A percentile compares a stretch with the other conserved stretches of the same genome.
These are phyloP conservation scores for Protomyces gravidus DNA, from an alignment of 1,139 yeast genomes.

Conservation along the genomic window DNA sequence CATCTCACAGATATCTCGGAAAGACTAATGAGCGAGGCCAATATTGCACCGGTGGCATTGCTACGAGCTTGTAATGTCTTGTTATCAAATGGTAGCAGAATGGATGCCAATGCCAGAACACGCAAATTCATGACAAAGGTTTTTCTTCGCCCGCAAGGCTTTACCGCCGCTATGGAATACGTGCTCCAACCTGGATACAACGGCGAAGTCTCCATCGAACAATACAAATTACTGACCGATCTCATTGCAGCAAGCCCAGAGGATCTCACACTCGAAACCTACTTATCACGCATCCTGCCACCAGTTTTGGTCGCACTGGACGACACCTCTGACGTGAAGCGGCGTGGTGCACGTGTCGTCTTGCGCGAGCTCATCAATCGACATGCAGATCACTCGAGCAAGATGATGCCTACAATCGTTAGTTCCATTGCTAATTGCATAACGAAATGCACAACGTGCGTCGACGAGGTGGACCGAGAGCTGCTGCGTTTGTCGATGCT, in stretches of 20 bases:
- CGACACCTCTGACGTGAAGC: constrained; percentile 4
- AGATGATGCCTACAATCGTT: too few species aligned
- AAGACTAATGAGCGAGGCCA: neutral
- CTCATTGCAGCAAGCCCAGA: constrained; percentile 14
- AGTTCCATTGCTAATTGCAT: too few species aligned
- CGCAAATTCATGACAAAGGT: constrained; percentile 7
- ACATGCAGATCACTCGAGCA: too few species aligned
- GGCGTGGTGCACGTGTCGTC: neutral
- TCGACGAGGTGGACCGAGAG: too few species aligned
- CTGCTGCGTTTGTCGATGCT: too few species aligned
- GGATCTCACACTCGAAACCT: neutral
- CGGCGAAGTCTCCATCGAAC: constrained; percentile 9
- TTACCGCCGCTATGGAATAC: neutral
- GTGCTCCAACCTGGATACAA: constrained; percentile 4
- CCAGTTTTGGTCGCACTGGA: constrained; percentile 2
- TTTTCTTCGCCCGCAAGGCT: constrained; percentile 6
- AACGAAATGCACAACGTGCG: too few species aligned
- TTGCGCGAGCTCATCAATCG: neutral
- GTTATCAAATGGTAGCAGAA: neutral
- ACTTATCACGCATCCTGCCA: constrained; percentile 3
- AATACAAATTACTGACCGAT: constrained; percentile 4
- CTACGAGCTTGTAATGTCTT: neutral
- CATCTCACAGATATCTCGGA: neutral
- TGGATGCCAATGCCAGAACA: neutral
- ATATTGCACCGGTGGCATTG: neutral